A percentile compares a stretch with the other conserved stretches of the same genome.
Conservation (phyloP, 208 protist genomes). For the Crithidia acanthocephali region DNA sequence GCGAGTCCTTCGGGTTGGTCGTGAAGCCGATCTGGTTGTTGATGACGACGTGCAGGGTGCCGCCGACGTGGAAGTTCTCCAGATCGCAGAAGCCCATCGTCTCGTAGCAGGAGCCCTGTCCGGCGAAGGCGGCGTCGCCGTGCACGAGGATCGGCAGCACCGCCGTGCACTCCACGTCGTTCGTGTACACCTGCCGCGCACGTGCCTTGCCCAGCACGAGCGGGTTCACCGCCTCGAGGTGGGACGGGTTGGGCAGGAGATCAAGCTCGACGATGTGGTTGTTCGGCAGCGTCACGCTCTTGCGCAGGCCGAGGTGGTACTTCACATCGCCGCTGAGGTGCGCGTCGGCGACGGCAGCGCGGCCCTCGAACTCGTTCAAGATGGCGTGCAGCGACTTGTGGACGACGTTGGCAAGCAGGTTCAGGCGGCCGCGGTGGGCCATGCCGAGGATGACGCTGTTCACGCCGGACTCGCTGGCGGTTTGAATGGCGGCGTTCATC, state of each 20-base stretch:
- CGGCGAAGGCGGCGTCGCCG: slow-evolving; percentile 98
- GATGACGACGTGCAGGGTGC: slow-evolving; percentile 98
- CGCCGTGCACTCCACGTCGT: slow-evolving; percentile 73
- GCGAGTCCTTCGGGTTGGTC: too few relatives aligned
- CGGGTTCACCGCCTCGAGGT: slow-evolving; percentile 99
- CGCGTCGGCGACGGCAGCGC: slow-evolving; percentile 42
- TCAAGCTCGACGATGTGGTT: slow-evolving; percentile 94
- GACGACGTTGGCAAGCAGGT: slow-evolving; percentile 97
- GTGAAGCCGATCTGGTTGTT: too few relatives aligned
- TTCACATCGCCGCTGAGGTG: slow-evolving; percentile 95
- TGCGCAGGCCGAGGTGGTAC: slow-evolving; percentile 96
- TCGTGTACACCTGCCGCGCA: slow-evolving; percentile 92
- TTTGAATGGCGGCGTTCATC: slow-evolving; percentile 94
- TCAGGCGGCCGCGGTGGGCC: slow-evolving; percentile 98
- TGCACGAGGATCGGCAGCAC: slow-evolving; percentile 95
- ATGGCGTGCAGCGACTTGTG: slow-evolving; percentile 92
- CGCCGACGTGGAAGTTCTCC: slow-evolving; percentile 96
- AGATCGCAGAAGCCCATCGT: slow-evolving; percentile 95
- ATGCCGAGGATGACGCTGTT: slow-evolving; percentile 97
- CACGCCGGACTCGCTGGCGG: slow-evolving; percentile 83
- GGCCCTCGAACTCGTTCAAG: slow-evolving; percentile 92
- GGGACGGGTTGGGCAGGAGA: slow-evolving; percentile 98
- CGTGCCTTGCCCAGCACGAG: slow-evolving; percentile 97
- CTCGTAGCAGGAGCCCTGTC: slow-evolving; percentile 98
- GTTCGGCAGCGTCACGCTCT: slow-evolving; percentile 65